Evolutionary conservation across 2,329 filamentous ascomycete genomes (phyloP), one percentile per base, ranked within the genome.

Genomic region (Boeremia exigua): DNA sequence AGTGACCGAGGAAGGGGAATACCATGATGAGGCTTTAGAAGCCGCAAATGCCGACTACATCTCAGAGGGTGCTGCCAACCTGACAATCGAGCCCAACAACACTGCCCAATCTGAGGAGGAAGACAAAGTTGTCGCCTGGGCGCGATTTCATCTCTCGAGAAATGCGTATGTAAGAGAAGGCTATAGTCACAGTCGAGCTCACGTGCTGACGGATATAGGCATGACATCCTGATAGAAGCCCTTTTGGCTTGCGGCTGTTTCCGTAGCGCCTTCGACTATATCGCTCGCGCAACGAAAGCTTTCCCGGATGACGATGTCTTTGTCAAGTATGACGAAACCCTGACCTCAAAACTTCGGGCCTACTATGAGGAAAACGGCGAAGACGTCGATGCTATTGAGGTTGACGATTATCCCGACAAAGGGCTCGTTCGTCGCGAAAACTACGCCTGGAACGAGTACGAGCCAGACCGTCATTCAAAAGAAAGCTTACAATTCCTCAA

Each of bases 1-100:
- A 62, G 84, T 92, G 32, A 77, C 82, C 60, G 88, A 95, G 51
- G 90, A 94, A 59, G 84, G 86, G 34, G 93, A 97, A 74, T 96
- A 92, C 68, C 88, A 95, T 70, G 86, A 92, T 14, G 79, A 84
- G 64, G 87, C 88, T 8, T 63, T 81, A 6, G 83, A 85, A 47
- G 79, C 82, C 9, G 75, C 88, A 43, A 69, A 79, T 56, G 36
- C 48, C 14, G 72, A 74, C 49, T 62, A 66, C 32, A 25, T 60
- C 9, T 37, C 50, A 1, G 57, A 62, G 33, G 43, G 52, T 25
- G 54, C 63, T 27, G 48, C 58, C 8, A 40, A 38, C 11, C 17
- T 65, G 34, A 36, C 30, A 6, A 38, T 59, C 17, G 38, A 52
- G 12, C 11, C 27, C 27, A 25, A 27, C 34, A 33, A 37, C 17